Evolutionary conservation across 306 rosid genomes (phyloP).

Genomic region (Vigna trinervia): DNA sequence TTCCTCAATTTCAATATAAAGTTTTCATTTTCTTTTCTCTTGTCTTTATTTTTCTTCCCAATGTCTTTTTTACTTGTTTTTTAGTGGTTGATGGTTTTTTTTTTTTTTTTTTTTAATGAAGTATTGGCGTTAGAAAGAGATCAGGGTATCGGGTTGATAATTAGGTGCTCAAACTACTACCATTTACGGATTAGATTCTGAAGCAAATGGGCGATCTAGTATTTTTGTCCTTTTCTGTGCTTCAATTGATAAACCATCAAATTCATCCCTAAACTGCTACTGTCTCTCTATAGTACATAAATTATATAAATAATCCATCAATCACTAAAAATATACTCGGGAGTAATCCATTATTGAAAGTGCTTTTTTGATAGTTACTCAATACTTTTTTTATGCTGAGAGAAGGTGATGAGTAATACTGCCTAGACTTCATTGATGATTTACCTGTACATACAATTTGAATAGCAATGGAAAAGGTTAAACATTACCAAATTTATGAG

Average conservation of each 20-base stretch:
- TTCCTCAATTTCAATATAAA: conserved; percentile 10
- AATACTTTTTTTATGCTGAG: no score
- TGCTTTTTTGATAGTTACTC: no score
- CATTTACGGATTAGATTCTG: no score
- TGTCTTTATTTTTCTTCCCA: not conserved
- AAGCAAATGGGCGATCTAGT: not conserved
- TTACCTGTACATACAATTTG: not conserved
- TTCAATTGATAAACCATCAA: not conserved
- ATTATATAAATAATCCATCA: not conserved
- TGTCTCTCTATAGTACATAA: no score
- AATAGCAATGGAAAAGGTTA: not conserved
- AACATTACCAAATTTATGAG: no score
- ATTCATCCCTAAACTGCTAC: not conserved
- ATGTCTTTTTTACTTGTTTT: not conserved
- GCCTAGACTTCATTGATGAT: no score
- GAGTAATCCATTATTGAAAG: no score
- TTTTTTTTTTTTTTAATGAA: not conserved
- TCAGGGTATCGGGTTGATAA: not conserved
- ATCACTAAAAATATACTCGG: not conserved
- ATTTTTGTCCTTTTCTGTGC: not conserved
- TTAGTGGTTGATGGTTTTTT: not conserved
- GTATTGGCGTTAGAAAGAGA: not conserved
- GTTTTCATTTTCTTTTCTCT: not conserved
- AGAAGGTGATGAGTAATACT: no score
- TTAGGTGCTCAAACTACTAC: not conserved